Percentiles rank a stretch among this genome's conserved stretches.
These are phyloP conservation scores for Fagopyrum homotropicum DNA, from an alignment of 148 eudicot genomes.

Conservation along the genomic window DNA sequence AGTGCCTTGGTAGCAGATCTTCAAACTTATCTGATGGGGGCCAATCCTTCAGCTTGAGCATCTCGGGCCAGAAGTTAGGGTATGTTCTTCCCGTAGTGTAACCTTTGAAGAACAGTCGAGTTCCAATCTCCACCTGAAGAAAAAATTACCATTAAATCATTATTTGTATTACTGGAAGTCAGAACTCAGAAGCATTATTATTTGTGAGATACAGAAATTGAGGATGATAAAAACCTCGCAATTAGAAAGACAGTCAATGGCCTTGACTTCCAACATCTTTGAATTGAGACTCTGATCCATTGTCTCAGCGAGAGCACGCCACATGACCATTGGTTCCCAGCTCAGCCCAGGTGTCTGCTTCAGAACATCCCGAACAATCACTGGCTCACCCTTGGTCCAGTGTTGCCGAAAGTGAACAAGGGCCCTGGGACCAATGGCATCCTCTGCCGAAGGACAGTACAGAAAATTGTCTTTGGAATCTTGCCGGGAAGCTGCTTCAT, in stretches of 20 bases:
- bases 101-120: conserved; percentile 66
- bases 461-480: conserved; percentile 33
- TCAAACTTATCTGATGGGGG: conserved; percentile 91
- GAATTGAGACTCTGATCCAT: conserved; percentile 34
- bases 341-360: conserved; percentile 63
- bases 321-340: conserved; percentile 96
- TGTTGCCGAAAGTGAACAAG: conserved; percentile 40
- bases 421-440: conserved; percentile 27
- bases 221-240: conserved; percentile 52
- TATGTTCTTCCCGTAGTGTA: conserved; percentile 64
- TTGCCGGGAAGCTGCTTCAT: conserved; percentile 31
- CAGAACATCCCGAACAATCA: conserved; percentile 61
- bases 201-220: background rate
- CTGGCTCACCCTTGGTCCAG: conserved; percentile 78
- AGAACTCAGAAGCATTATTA: background rate
- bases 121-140: conserved; percentile 59
- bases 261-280: conserved; percentile 50
- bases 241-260: conserved; percentile 72
- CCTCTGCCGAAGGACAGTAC: conserved; percentile 44
- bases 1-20: conserved; percentile 75
- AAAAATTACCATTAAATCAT: background rate
- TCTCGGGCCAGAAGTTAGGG: conserved; percentile 80
- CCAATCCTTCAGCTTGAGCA: conserved; percentile 98
- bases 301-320: conserved; percentile 69
- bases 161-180: background rate